Percentiles rank a stretch among this genome's conserved stretches.
phyloP scores from a whole-genome alignment of 768 basidiomycete genomes.

The Leccinum rimulosum region DNA sequence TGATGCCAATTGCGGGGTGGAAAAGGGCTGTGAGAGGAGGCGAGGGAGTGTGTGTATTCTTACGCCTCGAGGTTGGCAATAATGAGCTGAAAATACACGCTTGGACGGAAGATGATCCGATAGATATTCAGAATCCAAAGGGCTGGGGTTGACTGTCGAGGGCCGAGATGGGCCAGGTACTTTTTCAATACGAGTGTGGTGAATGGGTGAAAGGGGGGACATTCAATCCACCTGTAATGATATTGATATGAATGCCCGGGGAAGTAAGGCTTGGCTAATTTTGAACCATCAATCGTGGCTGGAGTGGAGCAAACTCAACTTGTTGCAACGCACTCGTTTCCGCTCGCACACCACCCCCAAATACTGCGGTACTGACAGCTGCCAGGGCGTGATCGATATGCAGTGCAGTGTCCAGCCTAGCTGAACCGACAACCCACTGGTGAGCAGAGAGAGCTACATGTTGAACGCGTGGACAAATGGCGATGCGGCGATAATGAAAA shows the following conservation, averaged over 20 bases:
- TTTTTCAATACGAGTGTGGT: conserved; percentile 5
- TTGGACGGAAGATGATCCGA: conserved; percentile 13
- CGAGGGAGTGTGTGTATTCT: not conserved
- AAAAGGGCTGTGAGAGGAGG: conserved; percentile 15
- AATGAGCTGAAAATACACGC: conserved; percentile 8
- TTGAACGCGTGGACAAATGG: conserved; percentile 5
- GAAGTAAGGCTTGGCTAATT: conserved; percentile 9
- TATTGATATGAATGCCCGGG: conserved; percentile 13
- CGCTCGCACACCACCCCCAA: conserved; percentile 7
- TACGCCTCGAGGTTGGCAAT: conserved; percentile 19
- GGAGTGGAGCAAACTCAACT: not conserved
- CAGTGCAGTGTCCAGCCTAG: conserved; percentile 1
- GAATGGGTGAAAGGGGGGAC: conserved; percentile 8
- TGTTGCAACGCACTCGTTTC: conserved; percentile 23
- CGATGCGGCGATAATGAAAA: conserved; percentile 18
- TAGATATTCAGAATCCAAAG: conserved; percentile 5
- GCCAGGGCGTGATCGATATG: conserved; percentile 16
- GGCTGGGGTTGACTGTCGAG: not conserved
- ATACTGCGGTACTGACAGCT: not conserved
- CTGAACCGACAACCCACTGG: conserved; percentile 1
- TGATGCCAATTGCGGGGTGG: conserved; percentile 1
- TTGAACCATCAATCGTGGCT: conserved; percentile 11
- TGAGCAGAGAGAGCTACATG: conserved; percentile 8
- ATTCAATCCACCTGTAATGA: not conserved
- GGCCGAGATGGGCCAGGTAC: not conserved